phyloP scores from a whole-genome alignment of 495 filamentous ascomycete genomes.

The Aspergillus heteromorphus region DNA sequence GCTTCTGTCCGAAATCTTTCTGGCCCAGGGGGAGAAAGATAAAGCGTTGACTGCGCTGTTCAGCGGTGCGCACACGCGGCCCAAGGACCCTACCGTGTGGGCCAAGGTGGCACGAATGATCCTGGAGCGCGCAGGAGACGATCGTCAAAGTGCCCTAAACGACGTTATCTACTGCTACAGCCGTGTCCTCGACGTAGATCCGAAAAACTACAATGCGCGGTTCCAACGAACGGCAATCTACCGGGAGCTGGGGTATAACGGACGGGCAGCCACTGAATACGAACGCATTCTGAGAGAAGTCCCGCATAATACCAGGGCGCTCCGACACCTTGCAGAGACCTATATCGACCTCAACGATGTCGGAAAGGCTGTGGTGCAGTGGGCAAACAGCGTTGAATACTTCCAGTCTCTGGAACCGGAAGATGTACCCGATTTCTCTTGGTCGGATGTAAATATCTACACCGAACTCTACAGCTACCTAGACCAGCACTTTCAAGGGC shows the following conservation, averaged over 20 bases:
- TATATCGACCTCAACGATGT: slow-evolving; percentile 56
- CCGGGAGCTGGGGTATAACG: slow-evolving; percentile 50
- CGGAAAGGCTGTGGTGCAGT: slow-evolving; percentile 53
- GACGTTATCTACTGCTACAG: slow-evolving; percentile 65
- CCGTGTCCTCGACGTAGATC: slow-evolving; percentile 59
- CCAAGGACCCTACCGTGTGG: slow-evolving; percentile 64
- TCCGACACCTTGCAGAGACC: slow-evolving; percentile 60
- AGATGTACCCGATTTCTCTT: slow-evolving; percentile 56
- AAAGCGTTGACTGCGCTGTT: slow-evolving; percentile 63
- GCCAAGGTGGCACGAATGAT: slow-evolving; percentile 60
- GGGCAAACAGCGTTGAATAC: slow-evolving; percentile 54
- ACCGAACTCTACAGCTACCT: slow-evolving; percentile 68
- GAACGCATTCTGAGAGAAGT: slow-evolving; percentile 52
- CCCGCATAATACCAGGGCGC: slow-evolving; percentile 55
- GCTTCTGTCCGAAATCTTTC: slow-evolving; percentile 65
- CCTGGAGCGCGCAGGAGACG: slow-evolving; percentile 54
- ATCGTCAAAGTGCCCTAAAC: slow-evolving; percentile 45
- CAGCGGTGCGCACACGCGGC: slow-evolving; percentile 66
- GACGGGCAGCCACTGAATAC: slow-evolving; percentile 58
- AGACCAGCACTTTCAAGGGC: slow-evolving; percentile 55
- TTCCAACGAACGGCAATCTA: slow-evolving; percentile 55
- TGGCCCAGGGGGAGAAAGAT: slow-evolving; percentile 60
- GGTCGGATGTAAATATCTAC: slow-evolving; percentile 81
- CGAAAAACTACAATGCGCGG: slow-evolving; percentile 51
- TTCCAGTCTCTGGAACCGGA: slow-evolving; percentile 44